Evolutionary conservation across 495 filamentous ascomycete species (phyloP), one percentile per base, ranked within the genome.

Genomic region (Penicillium cinerascens): DNA sequence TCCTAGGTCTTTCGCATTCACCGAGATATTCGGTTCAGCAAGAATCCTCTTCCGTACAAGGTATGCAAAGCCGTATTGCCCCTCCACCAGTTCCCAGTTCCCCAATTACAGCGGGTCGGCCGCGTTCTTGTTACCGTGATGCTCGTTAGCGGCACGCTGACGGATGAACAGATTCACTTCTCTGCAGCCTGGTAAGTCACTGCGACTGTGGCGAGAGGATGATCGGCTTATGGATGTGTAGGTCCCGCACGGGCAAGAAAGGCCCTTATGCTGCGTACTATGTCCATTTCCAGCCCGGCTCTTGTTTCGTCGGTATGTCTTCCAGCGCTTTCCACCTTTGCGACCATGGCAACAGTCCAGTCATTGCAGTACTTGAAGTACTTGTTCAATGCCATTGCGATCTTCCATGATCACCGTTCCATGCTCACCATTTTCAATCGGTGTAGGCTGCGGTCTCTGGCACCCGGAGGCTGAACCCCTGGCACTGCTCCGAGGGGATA

Each of bases 241-340:
- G 80, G 82, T 92, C 87, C 42, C 82, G 89, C 13, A 95, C 89
- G 1, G 90, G 91, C 18, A 78, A 87, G 42, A 93, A 95, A 62
- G 88, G 91, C 8, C 86, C 88, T 29, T 93, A 93, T 64, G 89
- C 89, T 13, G 85, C 82, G 49, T 95, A 96, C 65, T 93, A 92
- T 71, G 70, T 87, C 11, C 84, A 87, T 55, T 73, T 85, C 45
- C 68, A 83, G 52, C 84, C 85, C 17, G 74, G 72, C 21, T 65
- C 73, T 39, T 82, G 79, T 64, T 84, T 85, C 56, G 75, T 86
- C 36, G 83, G 83, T 85, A 72, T 66, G 82, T 78, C 13, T 33
- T 17, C 29, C n/a, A 23, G 47, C 45, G 1, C 25, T 20, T 26
- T n/a, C 18, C 23, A 43, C 25, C 20, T 15, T 27, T 43, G 20